A percentile compares a stretch with the other conserved stretches of the same genome.
phyloP scores from a whole-genome alignment of 1,284 basidiomycete species.

The Leccinum solheimii region DNA sequence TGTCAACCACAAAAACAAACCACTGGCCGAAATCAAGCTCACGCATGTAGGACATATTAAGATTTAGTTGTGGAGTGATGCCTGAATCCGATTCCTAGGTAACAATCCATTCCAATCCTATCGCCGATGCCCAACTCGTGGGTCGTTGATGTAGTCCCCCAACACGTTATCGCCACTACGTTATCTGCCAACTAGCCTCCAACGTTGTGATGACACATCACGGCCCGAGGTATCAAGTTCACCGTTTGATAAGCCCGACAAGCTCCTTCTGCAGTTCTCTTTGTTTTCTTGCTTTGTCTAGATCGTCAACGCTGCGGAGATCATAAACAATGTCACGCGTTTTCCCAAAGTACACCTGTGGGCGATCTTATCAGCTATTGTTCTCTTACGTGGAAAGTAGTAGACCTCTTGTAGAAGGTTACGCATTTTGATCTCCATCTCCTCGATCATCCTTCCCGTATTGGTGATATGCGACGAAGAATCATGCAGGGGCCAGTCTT shows the following conservation, averaged over 20 bases:
- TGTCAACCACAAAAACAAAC: slow-evolving; percentile 89
- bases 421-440: slow-evolving; percentile 99
- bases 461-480: slow-evolving; percentile 86
- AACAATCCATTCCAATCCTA: slow-evolving; percentile 94
- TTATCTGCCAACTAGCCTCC: slow-evolving; percentile 3
- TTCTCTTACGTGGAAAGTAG: slow-evolving; percentile 8
- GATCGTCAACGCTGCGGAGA: slow-evolving; percentile 82
- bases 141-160: slow-evolving; percentile 24
- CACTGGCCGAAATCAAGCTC: slow-evolving; percentile 82
- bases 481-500: slow-evolving; percentile 80
- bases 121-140: slow-evolving; percentile 68
- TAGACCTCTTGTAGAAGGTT: slow-evolving; percentile 86
- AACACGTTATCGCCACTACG: slow-evolving; percentile 1
- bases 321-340: slow-evolving; percentile 94
- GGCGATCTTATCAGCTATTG: slow-evolving; percentile 7
- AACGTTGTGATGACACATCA: slow-evolving; percentile 10
- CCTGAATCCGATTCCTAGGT: slow-evolving; percentile 49
- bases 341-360: slow-evolving; percentile 95
- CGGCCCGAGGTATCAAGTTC: slow-evolving; percentile 24
- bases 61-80: not conserved
- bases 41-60: slow-evolving; percentile 56
- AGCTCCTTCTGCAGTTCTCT: slow-evolving; percentile 91
- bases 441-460: slow-evolving; percentile 93
- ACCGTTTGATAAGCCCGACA: slow-evolving; percentile 84
- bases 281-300: slow-evolving; percentile 81